phyloP scores from a whole-genome alignment of 257 asterid species.

The Rauvolfia tetraphylla region DNA sequence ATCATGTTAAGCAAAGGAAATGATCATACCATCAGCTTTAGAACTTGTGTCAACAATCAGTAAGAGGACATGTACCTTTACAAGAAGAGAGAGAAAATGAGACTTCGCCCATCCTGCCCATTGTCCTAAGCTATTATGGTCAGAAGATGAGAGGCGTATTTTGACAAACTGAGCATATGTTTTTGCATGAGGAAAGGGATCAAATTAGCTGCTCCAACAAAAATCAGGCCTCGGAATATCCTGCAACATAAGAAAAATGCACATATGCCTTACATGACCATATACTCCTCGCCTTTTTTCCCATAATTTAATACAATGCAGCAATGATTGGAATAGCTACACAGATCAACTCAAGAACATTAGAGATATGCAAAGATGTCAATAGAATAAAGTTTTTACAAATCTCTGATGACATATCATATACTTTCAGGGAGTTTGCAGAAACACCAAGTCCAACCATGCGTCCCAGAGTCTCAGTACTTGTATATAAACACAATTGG shows the following conservation, averaged over 20 bases:
- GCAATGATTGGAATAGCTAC: conserved; percentile 45
- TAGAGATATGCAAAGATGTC: neutral
- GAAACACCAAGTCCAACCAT: no score
- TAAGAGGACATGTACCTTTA: conserved; percentile 31
- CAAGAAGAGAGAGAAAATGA: conserved; percentile 41
- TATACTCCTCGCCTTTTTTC: conserved; percentile 64
- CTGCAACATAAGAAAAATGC: conserved; percentile 28
- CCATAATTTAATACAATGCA: conserved; percentile 55
- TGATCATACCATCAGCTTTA: neutral
- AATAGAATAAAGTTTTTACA: neutral
- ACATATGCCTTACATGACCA: conserved; percentile 39
- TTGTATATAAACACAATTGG: no score
- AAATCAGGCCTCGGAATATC: conserved; percentile 37
- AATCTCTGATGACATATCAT: neutral
- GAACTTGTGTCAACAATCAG: no score
- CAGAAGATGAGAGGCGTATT: conserved; percentile 38
- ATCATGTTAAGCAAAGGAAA: neutral
- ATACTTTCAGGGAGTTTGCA: no score
- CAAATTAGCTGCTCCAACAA: conserved; percentile 43
- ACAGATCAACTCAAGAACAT: neutral
- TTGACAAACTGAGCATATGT: conserved; percentile 37
- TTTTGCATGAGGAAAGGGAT: conserved; percentile 41
- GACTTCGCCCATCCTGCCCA: conserved; percentile 58
- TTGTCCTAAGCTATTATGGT: conserved; percentile 31
- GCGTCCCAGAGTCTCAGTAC: no score